These are phyloP conservation scores for Aurantiochytrium sp. DNA, from an alignment of 108 stramenopile genomes.

Conservation along the genomic window DNA sequence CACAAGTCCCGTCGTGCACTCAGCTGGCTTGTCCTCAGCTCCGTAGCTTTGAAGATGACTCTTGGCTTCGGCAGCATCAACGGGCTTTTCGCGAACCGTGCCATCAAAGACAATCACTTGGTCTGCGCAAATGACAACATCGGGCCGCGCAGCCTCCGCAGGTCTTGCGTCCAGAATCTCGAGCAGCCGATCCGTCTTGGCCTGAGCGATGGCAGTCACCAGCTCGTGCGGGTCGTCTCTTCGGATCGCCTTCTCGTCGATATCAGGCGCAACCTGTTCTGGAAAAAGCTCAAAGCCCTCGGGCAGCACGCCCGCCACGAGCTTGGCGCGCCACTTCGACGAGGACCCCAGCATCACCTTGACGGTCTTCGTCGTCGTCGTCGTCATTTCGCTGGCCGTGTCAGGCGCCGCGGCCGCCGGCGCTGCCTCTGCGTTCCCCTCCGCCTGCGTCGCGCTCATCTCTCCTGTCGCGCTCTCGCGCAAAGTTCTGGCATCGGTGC, in stretches of 20 bases:
- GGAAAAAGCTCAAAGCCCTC: not conserved
- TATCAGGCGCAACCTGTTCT: not conserved
- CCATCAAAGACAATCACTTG: conserved; percentile 18
- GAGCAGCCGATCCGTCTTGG: not conserved
- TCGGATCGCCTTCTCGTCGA: not conserved
- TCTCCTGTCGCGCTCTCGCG: too few relatives aligned
- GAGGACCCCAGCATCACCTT: conserved; percentile 2
- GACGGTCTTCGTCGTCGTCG: not conserved
- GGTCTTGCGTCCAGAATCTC: not conserved
- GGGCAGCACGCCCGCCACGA: not conserved
- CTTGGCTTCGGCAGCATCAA: not conserved
- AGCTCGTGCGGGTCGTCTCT: conserved; percentile 1
- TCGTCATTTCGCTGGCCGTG: not conserved
- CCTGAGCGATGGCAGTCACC: not conserved
- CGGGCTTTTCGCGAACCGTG: not conserved
- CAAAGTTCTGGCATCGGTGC: too few relatives aligned
- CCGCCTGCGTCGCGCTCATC: too few relatives aligned
- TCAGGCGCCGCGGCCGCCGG: too few relatives aligned
- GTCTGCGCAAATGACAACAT: not conserved
- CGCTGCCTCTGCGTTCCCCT: too few relatives aligned
- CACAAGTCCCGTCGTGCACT: conserved; percentile 12
- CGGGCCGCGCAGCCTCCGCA: not conserved
- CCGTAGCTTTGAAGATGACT: not conserved
- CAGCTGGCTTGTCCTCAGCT: not conserved
- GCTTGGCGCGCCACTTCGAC: not conserved